Evolutionary conservation across 352 stramenopile genomes (phyloP), one percentile per base, ranked within the genome.

Genomic region (Elongisporangium undulatum): DNA sequence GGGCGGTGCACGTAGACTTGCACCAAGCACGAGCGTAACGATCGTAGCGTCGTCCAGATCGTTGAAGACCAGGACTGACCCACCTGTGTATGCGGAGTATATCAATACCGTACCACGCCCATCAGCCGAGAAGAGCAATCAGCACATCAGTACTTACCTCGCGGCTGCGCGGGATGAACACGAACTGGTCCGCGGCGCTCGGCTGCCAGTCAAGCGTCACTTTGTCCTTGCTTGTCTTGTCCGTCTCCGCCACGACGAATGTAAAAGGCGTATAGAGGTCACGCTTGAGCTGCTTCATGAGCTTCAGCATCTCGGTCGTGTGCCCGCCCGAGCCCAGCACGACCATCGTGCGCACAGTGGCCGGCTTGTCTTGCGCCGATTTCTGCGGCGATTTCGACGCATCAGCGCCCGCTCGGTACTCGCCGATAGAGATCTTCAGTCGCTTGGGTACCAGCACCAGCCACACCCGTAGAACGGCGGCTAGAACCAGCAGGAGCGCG

Each of bases 241-340:
- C 95, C 9, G 92, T 97, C 53, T 82, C 72, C 0, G 94, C 95
- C 15, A 98, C 72, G 0, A 98, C 83, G 62, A 97, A 97, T 1
- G 87, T 75, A 22, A 98, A 76, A 0, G 90, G 89, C 34, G 74
- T 71, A 67, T 98, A 98, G 7, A 82, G 38, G 1, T 87, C 68
- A 16, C 74, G 66, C 68, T 94, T 74, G 13, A 98, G 59, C 17
- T 77, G 67, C 71, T 92, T 88, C 53, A 97, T 87, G 60, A 98
- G 80, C 68, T 93, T 92, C 19, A 98, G 75, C 85, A 98, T 96
- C 86, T 98, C 95, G 23, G 94, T 97, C 24, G 94, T 98, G 71
- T 98, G 95, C 26, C 95, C 95, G 38, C 84, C 86, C 0, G 86
- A 95, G 55, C 86, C 86, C 24, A 95, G 60, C n/a, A 94, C 80